These are phyloP conservation scores for Leishmania arabica DNA, from an alignment of 208 protist species.

Conservation along the genomic window DNA sequence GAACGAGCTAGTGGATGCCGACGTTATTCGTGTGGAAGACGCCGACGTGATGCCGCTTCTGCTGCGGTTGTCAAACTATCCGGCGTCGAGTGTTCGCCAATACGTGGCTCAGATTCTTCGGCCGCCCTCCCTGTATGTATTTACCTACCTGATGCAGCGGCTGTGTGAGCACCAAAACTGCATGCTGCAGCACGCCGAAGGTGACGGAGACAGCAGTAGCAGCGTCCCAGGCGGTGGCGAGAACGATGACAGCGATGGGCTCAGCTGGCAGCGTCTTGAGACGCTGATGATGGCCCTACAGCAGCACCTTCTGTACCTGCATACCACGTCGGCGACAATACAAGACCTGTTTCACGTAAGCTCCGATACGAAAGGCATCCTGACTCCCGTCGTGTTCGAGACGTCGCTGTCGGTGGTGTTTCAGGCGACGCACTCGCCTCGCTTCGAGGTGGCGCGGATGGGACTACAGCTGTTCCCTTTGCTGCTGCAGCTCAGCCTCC, in stretches of 20 bases:
- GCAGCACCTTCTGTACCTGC: constrained; percentile 48
- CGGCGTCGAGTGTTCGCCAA: constrained; percentile 77
- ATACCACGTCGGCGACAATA: constrained; percentile 1
- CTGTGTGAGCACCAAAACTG: constrained; percentile 29
- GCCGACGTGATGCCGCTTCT: constrained; percentile 39
- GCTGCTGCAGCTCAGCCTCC: constrained; percentile 65
- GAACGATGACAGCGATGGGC: constrained; percentile 3
- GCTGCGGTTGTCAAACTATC: constrained; percentile 48
- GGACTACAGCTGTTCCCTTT: constrained; percentile 69
- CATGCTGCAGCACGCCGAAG: constrained; percentile 15
- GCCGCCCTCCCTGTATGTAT: constrained; percentile 46
- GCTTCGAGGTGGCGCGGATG: constrained; percentile 80
- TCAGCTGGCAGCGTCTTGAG: constrained; percentile 68
- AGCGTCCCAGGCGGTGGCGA: not conserved
- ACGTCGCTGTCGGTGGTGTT: constrained; percentile 29
- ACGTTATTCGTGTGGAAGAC: constrained; percentile 11
- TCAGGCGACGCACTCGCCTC: constrained; percentile 26
- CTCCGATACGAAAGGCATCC: constrained; percentile 4
- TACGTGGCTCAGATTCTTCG: constrained; percentile 69
- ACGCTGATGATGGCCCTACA: constrained; percentile 86
- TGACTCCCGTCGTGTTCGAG: constrained; percentile 6
- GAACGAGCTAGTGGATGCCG: constrained; percentile 26
- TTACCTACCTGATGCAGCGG: constrained; percentile 39
- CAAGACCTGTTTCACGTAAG: constrained; percentile 31
- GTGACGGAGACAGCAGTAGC: constrained; percentile 13